Evolutionary conservation across 202 grass and related monocot species (phyloP).

Genomic region (Setaria viridis): DNA sequence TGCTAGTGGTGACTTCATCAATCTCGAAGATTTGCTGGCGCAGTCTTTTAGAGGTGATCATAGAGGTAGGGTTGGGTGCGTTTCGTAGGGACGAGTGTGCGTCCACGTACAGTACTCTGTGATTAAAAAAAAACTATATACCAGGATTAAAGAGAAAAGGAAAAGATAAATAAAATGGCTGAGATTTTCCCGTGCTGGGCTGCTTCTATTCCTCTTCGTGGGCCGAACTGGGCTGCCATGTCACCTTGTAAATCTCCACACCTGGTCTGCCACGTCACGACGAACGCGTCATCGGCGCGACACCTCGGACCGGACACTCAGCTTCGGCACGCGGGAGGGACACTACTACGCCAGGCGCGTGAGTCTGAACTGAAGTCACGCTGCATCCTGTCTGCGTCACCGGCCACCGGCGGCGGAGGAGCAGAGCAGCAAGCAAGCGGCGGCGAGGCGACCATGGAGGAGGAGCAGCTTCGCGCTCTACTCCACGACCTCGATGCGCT

Average conservation of each 20-base stretch:
- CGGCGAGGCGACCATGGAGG: conserved; percentile 51
- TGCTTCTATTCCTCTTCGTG: no score
- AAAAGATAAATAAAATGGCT: no score
- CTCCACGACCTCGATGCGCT: conserved; percentile 62
- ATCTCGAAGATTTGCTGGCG: no score
- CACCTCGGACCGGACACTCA: conserved; percentile 10
- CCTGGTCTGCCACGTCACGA: conserved; percentile 11
- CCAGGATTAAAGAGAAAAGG: no score
- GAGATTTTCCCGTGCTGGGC: no score
- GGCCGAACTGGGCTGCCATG: neutral
- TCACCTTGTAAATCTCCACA: neutral
- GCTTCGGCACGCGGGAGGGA: neutral
- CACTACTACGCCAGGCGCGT: neutral
- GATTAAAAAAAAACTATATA: no score
- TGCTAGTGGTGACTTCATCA: no score
- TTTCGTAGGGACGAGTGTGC: no score
- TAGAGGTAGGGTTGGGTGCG: no score
- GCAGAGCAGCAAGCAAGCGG: neutral
- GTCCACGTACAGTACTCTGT: no score
- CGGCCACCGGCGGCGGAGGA: conserved; percentile 5
- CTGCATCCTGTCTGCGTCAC: neutral
- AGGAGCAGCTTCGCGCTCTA: conserved; percentile 56
- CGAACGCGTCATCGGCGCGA: neutral
- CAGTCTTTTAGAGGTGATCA: no score
- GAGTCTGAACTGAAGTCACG: neutral